Evolutionary conservation across 2,329 filamentous ascomycete genomes (phyloP), one percentile per base, ranked within the genome.

Genomic region (Bipolaris gigantea): DNA sequence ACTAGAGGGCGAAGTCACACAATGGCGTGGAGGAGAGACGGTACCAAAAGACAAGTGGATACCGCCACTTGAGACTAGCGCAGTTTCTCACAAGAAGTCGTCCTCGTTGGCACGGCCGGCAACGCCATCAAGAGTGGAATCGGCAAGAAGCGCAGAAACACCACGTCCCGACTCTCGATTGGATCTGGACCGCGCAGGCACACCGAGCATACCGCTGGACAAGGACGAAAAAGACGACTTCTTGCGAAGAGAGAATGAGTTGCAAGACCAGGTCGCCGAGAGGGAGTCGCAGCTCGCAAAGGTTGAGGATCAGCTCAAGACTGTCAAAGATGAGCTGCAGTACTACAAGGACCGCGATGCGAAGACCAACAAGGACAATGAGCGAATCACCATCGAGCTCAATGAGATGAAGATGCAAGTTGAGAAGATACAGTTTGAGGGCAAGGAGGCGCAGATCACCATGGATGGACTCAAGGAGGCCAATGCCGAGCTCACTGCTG

Each of bases 191-290:
- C 86, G 93, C 42, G 86, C 92, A 15, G 89, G 88, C 47, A 97
- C 93, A 11, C 93, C 93, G 2, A 92, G 89, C 69, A 80, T 97
- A 62, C 85, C 90, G 35, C 80, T 97, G 55, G 94, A 99, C 51
- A 97, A 96, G 77, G 94, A 99, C 65, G 94, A 99, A 77, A 88
- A 92, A 56, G 94, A 99, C 68, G 94, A 99, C 73, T 99, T 97
- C 69, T 76, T 99, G 61, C 85, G 91, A 66, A 86, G 94, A 50
- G 94, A 99, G 74, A 99, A 99, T 67, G 94, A 99, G 73, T 83
- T 99, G 38, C 94, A 97, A 73, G 94, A 99, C 72, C 93, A 97
- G 77, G 83, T 99, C 49, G 88, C 94, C 2, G 94, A 99, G 76
- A 94, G 88, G 76, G 94, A 99, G 75, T 87, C 89, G 2, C 86